Evolutionary conservation across 177 flowering plant genomes (phyloP).

Genomic region (Vitis hybrid): DNA sequence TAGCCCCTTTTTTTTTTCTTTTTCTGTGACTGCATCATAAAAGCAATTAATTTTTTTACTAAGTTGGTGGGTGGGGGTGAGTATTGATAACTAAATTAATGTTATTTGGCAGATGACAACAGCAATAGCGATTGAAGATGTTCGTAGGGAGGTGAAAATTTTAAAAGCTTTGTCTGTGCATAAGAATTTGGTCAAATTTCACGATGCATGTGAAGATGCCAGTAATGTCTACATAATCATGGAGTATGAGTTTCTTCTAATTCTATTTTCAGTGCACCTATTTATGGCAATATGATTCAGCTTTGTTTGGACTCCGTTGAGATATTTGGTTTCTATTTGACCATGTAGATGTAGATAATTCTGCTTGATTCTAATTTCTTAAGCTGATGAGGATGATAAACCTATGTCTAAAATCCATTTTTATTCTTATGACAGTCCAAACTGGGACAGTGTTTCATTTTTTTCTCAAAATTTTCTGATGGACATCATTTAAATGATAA

Average conservation of each 20-base stretch:
- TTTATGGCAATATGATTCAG: background rate
- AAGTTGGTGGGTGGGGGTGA: background rate
- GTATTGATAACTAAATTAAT: constrained; percentile 4
- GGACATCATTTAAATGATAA: no score
- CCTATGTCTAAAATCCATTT: no score
- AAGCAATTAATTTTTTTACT: background rate
- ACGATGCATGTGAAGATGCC: constrained; percentile 90
- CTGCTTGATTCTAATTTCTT: background rate
- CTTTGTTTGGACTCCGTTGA: background rate
- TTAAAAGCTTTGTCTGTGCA: constrained; percentile 91
- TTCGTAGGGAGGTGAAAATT: constrained; percentile 92
- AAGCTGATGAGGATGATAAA: no score
- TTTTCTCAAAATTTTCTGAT: no score
- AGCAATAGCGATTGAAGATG: constrained; percentile 96
- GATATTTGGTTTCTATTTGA: background rate
- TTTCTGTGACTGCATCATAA: background rate
- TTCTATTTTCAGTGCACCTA: background rate
- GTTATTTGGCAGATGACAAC: constrained; percentile 81
- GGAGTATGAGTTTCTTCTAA: constrained; percentile 61
- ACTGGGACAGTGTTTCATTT: no score
- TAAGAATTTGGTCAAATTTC: constrained; percentile 71
- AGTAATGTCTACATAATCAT: constrained; percentile 85
- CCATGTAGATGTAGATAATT: background rate
- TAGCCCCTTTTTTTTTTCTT: no score
- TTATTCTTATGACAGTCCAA: no score